Percentiles rank a stretch among this genome's conserved stretches.
Evolutionary conservation across 2,329 filamentous ascomycete genomes (phyloP).

Genomic region (Talaromyces sp.): DNA sequence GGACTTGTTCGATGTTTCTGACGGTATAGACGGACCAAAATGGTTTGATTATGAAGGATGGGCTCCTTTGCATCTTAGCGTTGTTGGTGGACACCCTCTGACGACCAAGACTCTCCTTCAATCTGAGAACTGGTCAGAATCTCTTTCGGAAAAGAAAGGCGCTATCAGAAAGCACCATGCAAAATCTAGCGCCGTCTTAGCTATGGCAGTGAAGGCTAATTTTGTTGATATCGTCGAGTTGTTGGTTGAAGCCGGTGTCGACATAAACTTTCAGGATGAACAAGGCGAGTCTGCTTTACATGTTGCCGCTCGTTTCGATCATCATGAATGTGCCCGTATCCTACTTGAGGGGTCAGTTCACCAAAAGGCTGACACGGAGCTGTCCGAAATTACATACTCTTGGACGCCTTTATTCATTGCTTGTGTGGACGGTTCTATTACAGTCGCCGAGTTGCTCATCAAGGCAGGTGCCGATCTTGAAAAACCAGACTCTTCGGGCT

Average conservation of each 20-base stretch:
- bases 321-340: conserved; percentile 71
- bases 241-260: conserved; percentile 81
- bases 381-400: conserved; percentile 75
- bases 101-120: conserved; percentile 78
- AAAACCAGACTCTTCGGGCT: conserved; percentile 77
- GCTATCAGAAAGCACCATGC: conserved; percentile 64
- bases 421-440: conserved; percentile 77
- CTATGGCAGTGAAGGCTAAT: conserved; percentile 82
- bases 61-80: conserved; percentile 84
- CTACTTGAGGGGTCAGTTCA: conserved; percentile 64
- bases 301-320: conserved; percentile 82
- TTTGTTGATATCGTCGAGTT: conserved; percentile 79
- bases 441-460: conserved; percentile 71
- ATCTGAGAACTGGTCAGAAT: conserved; percentile 68
- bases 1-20: conserved; percentile 75
- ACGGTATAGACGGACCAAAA: conserved; percentile 77
- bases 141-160: conserved; percentile 45
- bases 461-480: conserved; percentile 72
- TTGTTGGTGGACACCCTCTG: conserved; percentile 82
- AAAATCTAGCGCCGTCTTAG: conserved; percentile 81
- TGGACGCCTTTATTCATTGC: conserved; percentile 97
- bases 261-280: conserved; percentile 89
- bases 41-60: conserved; percentile 95
- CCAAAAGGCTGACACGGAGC: conserved; percentile 70
- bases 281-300: conserved; percentile 89